phyloP scores from a whole-genome alignment of 2,329 filamentous ascomycete species.

The Davidsoniella eucalypti region DNA sequence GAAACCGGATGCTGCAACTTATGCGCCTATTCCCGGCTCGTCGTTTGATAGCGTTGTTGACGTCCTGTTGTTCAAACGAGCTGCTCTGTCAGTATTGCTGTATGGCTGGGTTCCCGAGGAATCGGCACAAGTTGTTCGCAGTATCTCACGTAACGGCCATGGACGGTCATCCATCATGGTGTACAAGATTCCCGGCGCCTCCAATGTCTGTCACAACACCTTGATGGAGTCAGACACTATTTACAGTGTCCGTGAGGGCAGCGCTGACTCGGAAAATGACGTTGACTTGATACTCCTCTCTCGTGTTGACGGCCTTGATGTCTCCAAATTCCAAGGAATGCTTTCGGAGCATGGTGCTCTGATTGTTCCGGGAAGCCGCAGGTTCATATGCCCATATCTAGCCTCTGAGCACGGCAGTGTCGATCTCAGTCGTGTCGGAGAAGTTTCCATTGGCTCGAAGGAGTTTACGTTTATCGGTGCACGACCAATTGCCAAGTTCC shows the following conservation, averaged over 20 bases:
- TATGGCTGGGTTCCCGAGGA: constrained; percentile 17
- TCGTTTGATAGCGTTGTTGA: constrained; percentile 18
- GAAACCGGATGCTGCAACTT: constrained; percentile 23
- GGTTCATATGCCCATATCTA: neutral
- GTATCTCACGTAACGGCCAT: too few species aligned
- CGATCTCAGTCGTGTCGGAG: neutral
- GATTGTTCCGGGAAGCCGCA: neutral
- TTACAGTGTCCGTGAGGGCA: too few species aligned
- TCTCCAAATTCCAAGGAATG: neutral
- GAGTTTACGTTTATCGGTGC: constrained; percentile 3
- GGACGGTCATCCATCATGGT: too few species aligned
- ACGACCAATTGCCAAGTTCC: neutral
- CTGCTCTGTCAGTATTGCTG: constrained; percentile 24
- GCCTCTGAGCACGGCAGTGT: neutral
- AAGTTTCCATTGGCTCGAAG: neutral
- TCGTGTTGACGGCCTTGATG: constrained; percentile 4
- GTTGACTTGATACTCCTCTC: constrained; percentile 5
- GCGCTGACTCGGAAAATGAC: neutral
- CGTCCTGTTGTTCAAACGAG: constrained; percentile 24
- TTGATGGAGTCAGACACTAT: neutral
- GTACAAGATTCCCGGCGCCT: too few species aligned
- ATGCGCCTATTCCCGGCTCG: constrained; percentile 9
- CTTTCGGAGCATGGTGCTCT: constrained; percentile 4
- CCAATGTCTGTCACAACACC: neutral
- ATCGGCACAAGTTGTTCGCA: too few species aligned